Conservation (phyloP, 768 basidiomycete species). For the Psilocybe cubensis region DNA sequence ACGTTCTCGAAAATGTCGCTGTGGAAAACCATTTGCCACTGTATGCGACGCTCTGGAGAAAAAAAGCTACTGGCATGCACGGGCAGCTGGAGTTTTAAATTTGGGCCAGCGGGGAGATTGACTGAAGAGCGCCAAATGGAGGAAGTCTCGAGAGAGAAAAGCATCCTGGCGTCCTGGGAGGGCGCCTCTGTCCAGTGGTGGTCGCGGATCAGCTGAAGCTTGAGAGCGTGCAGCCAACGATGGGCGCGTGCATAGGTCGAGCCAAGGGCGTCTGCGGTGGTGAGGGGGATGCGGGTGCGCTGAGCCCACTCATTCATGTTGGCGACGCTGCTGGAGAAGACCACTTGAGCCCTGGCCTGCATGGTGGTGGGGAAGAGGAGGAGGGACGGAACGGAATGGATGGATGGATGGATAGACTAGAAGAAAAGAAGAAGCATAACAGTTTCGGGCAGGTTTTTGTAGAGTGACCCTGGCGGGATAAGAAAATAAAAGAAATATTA, state of each 20-base stretch:
- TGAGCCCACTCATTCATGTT: constrained; percentile 86
- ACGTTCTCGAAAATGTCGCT: constrained; percentile 75
- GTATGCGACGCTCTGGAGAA: constrained; percentile 79
- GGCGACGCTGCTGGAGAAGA: constrained; percentile 79
- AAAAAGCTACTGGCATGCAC: constrained; percentile 85
- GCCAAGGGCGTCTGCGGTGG: constrained; percentile 81
- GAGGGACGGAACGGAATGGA: constrained; percentile 21
- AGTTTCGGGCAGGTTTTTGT: constrained; percentile 43
- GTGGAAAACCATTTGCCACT: constrained; percentile 92
- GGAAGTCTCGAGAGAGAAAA: constrained; percentile 78
- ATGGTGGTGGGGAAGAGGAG: constrained; percentile 17
- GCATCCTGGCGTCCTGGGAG: constrained; percentile 67
- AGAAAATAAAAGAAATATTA: constrained; percentile 54
- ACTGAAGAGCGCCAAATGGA: constrained; percentile 79
- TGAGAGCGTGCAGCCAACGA: constrained; percentile 71
- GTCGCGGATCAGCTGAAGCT: constrained; percentile 63
- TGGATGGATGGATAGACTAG: constrained; percentile 23
- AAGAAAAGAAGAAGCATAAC: constrained; percentile 31
- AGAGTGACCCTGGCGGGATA: constrained; percentile 54
- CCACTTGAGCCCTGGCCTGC: constrained; percentile 51
- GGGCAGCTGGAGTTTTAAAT: constrained; percentile 73
- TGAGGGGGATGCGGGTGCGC: constrained; percentile 79
- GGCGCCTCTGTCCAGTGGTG: constrained; percentile 71
- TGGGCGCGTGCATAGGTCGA: constrained; percentile 82
- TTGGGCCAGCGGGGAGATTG: constrained; percentile 78